These are phyloP conservation scores for Bombardia bombarda DNA, from an alignment of 495 filamentous ascomycete species.

Conservation along the genomic window DNA sequence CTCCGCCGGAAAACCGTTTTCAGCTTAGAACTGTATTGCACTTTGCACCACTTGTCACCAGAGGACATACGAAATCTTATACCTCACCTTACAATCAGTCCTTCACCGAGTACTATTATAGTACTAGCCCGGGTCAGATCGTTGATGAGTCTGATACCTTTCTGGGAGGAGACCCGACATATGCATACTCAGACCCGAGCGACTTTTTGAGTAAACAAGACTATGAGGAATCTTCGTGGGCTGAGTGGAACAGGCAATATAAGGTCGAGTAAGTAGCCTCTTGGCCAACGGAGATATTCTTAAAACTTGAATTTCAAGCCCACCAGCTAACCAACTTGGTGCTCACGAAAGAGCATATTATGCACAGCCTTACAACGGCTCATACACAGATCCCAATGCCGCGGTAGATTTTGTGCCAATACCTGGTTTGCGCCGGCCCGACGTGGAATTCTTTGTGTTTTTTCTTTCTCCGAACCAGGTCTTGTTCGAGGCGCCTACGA, in stretches of 20 bases:
- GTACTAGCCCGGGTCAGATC: neutral
- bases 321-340: neutral
- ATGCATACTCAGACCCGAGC: neutral
- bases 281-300: too few relatives aligned
- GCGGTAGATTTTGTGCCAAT: neutral
- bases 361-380: neutral
- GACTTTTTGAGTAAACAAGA: too few relatives aligned
- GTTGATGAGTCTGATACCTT: too few relatives aligned
- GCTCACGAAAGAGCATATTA: neutral
- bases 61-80: slow-evolving; percentile 3
- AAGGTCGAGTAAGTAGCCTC: neutral
- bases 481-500: neutral
- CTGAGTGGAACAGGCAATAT: neutral
- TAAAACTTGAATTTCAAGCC: too few relatives aligned
- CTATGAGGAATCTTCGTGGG: too few relatives aligned
- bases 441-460: slow-evolving; percentile 1
- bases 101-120: slow-evolving; percentile 4
- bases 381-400: neutral
- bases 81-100: neutral
- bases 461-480: slow-evolving; percentile 1
- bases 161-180: neutral
- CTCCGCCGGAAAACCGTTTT: slow-evolving; percentile 5
- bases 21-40: slow-evolving; percentile 5
- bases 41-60: slow-evolving; percentile 13
- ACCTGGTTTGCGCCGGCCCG: neutral